Evolutionary conservation across 1,284 basidiomycete genomes (phyloP).

Genomic region (Fereydounia khargensis): DNA sequence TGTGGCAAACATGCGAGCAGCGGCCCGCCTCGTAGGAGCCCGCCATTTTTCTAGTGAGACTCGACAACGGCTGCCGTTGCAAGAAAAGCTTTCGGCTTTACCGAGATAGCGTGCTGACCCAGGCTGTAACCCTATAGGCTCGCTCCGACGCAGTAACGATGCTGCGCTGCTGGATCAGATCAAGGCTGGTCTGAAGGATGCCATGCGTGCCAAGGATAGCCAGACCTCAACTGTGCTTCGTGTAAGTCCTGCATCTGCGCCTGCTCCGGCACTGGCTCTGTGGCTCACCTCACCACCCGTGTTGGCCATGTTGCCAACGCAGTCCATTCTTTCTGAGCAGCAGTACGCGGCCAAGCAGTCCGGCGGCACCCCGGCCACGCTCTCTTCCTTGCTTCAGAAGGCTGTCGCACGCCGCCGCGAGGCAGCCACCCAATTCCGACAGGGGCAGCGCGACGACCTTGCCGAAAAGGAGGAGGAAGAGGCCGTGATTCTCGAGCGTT

Average conservation of each 20-base stretch:
- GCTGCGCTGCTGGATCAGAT: constrained; percentile 23
- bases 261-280: not conserved
- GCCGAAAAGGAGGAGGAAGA: constrained; percentile 45
- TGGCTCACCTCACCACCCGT: not conserved
- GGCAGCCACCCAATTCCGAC: constrained; percentile 33
- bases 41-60: too few species aligned
- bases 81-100: not conserved
- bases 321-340: constrained; percentile 37
- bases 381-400: constrained; percentile 7
- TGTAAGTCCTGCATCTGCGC: not conserved
- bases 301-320: not conserved
- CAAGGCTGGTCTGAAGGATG: constrained; percentile 40
- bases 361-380: not conserved
- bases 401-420: constrained; percentile 34
- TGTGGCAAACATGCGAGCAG: too few species aligned
- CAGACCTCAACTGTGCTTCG: constrained; percentile 36
- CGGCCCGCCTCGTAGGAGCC: too few species aligned
- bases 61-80: too few species aligned
- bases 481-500: constrained; percentile 22
- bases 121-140: not conserved
- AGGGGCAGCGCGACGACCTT: constrained; percentile 38
- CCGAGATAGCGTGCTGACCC: not conserved
- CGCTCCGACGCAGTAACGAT: too few species aligned
- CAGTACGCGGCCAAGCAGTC: constrained; percentile 40
- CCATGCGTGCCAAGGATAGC: constrained; percentile 43